Evolutionary conservation across 2,329 filamentous ascomycete species (phyloP).

Genomic region (Stagonosporopsis rhizophila): DNA sequence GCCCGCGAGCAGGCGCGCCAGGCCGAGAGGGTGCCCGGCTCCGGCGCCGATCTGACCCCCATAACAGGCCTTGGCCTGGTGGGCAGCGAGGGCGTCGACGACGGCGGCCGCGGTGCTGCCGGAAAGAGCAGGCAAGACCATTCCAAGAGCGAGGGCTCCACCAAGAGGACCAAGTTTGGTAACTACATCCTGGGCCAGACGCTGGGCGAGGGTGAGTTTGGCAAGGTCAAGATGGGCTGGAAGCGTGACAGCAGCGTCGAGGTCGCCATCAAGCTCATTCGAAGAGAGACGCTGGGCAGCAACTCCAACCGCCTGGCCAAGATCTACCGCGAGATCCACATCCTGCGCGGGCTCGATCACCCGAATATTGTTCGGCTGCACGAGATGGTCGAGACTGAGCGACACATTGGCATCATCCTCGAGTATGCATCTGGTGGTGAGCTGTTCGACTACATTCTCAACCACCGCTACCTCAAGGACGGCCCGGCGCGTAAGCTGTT

Average conservation of each 20-base stretch:
- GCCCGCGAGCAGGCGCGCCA: slow-evolving; percentile 74
- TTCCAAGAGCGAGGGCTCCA: slow-evolving; percentile 56
- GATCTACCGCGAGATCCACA: slow-evolving; percentile 96
- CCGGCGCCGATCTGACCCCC: slow-evolving; percentile 55
- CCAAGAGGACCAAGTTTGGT: slow-evolving; percentile 87
- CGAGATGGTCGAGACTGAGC: slow-evolving; percentile 98
- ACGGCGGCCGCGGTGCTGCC: slow-evolving; percentile 53
- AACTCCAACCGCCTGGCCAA: slow-evolving; percentile 92
- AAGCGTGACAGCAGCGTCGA: slow-evolving; percentile 90
- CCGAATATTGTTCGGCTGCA: slow-evolving; percentile 96
- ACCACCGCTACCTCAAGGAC: slow-evolving; percentile 95
- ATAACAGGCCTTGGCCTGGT: slow-evolving; percentile 58
- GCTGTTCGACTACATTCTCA: slow-evolving; percentile 97
- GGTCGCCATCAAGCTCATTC: slow-evolving; percentile 98
- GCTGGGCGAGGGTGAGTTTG: slow-evolving; percentile 96
- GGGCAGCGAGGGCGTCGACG: slow-evolving; percentile 58
- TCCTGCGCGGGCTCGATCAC: slow-evolving; percentile 85
- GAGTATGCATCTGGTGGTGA: slow-evolving; percentile 98
- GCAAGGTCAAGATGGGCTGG: slow-evolving; percentile 98
- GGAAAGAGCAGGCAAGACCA: slow-evolving; percentile 65
- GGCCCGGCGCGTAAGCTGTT: slow-evolving; percentile 88
- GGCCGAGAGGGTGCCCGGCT: slow-evolving; percentile 62
- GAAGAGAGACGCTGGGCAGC: slow-evolving; percentile 84
- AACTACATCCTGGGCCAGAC: slow-evolving; percentile 96
- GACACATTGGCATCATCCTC: slow-evolving; percentile 96